Percentiles rank a stretch among this genome's conserved stretches.
phyloP scores from a whole-genome alignment of 192 early-diverging fungal species.

The Backusella psychrophila region DNA sequence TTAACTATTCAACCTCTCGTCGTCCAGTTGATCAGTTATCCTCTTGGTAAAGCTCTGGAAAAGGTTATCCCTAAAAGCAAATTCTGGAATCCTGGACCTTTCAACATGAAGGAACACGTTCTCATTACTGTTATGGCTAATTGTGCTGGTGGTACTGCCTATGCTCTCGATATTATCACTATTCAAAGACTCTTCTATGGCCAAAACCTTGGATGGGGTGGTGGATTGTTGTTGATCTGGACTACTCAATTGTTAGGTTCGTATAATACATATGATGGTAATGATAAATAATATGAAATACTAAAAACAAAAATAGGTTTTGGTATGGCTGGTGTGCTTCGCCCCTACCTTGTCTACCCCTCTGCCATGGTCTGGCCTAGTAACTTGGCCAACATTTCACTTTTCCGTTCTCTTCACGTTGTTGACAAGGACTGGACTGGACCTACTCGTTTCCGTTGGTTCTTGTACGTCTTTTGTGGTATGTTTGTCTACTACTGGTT shows the following conservation, averaged over 20 bases:
- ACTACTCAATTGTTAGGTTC: slow-evolving; percentile 37
- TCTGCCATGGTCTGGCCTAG: slow-evolving; percentile 88
- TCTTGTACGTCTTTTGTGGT: slow-evolving; percentile 49
- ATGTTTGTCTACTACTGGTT: slow-evolving; percentile 60
- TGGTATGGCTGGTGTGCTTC: slow-evolving; percentile 66
- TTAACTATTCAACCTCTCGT: slow-evolving; percentile 43
- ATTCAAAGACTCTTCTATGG: slow-evolving; percentile 59
- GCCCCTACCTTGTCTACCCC: slow-evolving; percentile 84
- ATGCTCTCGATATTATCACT: slow-evolving; percentile 55
- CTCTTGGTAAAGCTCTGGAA: slow-evolving; percentile 47
- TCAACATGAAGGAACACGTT: slow-evolving; percentile 70
- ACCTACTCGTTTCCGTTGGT: slow-evolving; percentile 56
- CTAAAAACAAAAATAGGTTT: slow-evolving; percentile 25
- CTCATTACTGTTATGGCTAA: slow-evolving; percentile 54
- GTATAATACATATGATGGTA: background rate
- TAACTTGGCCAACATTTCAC: slow-evolving; percentile 69
- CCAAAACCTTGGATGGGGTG: slow-evolving; percentile 48
- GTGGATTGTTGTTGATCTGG: slow-evolving; percentile 54
- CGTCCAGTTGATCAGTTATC: slow-evolving; percentile 50
- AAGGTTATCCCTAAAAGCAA: slow-evolving; percentile 32
- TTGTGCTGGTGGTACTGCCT: slow-evolving; percentile 48
- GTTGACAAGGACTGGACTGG: slow-evolving; percentile 18
- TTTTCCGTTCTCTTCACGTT: slow-evolving; percentile 75
- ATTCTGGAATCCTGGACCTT: slow-evolving; percentile 62
- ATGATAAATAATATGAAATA: background rate